Conservation (phyloP, 129 eudicot genomes). For the Heracleum sosnowskyi region DNA sequence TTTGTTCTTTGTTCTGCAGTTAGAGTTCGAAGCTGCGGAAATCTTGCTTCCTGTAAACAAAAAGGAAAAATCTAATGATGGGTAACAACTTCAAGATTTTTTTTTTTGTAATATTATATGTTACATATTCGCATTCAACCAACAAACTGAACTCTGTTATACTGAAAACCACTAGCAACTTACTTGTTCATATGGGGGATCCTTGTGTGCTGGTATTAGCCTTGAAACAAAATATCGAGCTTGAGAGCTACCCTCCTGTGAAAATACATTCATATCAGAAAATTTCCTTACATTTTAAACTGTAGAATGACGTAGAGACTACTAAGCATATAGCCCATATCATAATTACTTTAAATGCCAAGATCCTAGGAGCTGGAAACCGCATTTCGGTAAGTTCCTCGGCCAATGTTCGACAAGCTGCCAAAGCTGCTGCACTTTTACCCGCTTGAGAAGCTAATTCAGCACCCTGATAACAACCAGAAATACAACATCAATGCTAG, state of each 20-base stretch:
- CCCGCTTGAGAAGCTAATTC: slow-evolving; percentile 92
- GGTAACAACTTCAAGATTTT: background rate
- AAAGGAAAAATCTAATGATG: background rate
- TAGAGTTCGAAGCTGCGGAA: slow-evolving; percentile 88
- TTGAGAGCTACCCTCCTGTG: slow-evolving; percentile 97
- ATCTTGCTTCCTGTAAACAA: slow-evolving; percentile 87
- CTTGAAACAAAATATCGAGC: slow-evolving; percentile 94
- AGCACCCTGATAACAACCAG: slow-evolving; percentile 60
- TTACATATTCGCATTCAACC: background rate
- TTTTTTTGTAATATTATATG: background rate
- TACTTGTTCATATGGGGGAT: slow-evolving; percentile 96
- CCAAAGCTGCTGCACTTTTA: slow-evolving; percentile 92
- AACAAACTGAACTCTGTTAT: slow-evolving; percentile 3
- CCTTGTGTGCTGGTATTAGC: slow-evolving; percentile 94
- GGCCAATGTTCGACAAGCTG: slow-evolving; percentile 95
- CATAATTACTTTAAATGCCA: slow-evolving; percentile 71
- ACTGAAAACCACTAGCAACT: slow-evolving; percentile 6
- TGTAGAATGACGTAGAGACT: background rate
- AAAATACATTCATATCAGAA: slow-evolving; percentile 10
- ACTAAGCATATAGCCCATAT: background rate
- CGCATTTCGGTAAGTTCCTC: slow-evolving; percentile 91
- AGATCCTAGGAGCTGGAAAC: slow-evolving; percentile 95
- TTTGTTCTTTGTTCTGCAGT: slow-evolving; percentile 67
- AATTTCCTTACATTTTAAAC: background rate
- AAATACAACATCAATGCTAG: background rate